Evolutionary conservation across 169 alveolate genomes (phyloP).

Genomic region (Plasmodium berghei): DNA sequence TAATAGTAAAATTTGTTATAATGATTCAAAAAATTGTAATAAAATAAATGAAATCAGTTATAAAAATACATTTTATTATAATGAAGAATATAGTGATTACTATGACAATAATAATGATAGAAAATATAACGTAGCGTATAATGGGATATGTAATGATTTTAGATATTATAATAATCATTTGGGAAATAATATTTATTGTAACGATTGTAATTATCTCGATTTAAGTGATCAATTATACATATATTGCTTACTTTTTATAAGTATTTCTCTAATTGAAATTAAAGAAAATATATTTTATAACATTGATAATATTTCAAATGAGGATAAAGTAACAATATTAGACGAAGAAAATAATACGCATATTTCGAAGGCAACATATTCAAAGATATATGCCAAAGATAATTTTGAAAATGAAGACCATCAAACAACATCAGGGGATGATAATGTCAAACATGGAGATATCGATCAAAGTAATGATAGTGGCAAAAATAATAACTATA

Average conservation of each 20-base stretch:
- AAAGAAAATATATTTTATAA: constrained; percentile 48
- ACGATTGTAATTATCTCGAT: constrained; percentile 24
- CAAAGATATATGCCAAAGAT: background rate
- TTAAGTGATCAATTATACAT: constrained; percentile 59
- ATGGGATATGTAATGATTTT: background rate
- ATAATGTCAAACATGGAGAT: background rate
- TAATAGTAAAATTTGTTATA: background rate
- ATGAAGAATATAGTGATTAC: background rate
- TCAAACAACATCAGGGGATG: background rate
- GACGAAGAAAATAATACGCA: background rate
- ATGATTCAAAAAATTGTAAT: background rate
- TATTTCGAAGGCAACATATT: constrained; percentile 1
- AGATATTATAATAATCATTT: background rate
- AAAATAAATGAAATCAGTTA: background rate
- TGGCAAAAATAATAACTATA: background rate
- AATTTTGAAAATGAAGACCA: background rate
- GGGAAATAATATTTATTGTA: constrained; percentile 1
- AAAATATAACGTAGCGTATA: background rate
- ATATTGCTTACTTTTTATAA: constrained; percentile 65
- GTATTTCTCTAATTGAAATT: constrained; percentile 52
- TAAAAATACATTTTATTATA: background rate
- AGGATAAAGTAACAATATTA: background rate
- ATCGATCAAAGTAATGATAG: background rate
- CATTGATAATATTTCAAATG: constrained; percentile 26
- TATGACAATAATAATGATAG: background rate